Conservation (phyloP, 345 rosid species). For the Brassica napus region Da-Ae NC_063437.1:9371501-9372000, state of each 20-base stretch:
- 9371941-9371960: conserved; percentile 58
- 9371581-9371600: conserved; percentile 70
- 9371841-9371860: conserved; percentile 56
- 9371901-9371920: conserved; percentile 96
- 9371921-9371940: conserved; percentile 86
- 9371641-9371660: conserved; percentile 84
- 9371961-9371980: conserved; percentile 44
- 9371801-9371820: conserved; percentile 75
- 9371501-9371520: conserved; percentile 84
- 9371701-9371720: conserved; percentile 29
- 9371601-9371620: conserved; percentile 78
- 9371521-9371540: conserved; percentile 72
- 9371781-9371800: conserved; percentile 89
- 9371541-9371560: conserved; percentile 78
- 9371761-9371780: conserved; percentile 75
- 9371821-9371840: conserved; percentile 87
- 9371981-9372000: conserved; percentile 61
- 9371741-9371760: conserved; percentile 88
- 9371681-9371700: not conserved
- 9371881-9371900: not conserved
- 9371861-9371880: not conserved
- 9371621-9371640: conserved; percentile 73
- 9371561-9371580: conserved; percentile 89
- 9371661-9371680: conserved; percentile 56
- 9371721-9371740: conserved; percentile 92